Evolutionary conservation across 345 rosid genomes (phyloP).

Genomic region (Arabidopsis thaliana): TAIR10.1 NC_003076.8:8493501-8494000

Average conservation of each 20-base stretch:
- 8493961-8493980: constrained; percentile 60
- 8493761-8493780: constrained; percentile 6
- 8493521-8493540: constrained; percentile 70
- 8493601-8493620: constrained; percentile 51
- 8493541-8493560: constrained; percentile 64
- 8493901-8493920: constrained; percentile 64
- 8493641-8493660: background rate
- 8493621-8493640: constrained; percentile 8
- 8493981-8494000: constrained; percentile 50
- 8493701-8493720: constrained; percentile 80
- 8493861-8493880: constrained; percentile 60
- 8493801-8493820: constrained; percentile 18
- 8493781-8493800: too few relatives aligned
- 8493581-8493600: constrained; percentile 77
- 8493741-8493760: constrained; percentile 90
- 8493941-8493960: constrained; percentile 63
- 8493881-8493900: constrained; percentile 82
- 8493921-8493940: constrained; percentile 59
- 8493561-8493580: constrained; percentile 69
- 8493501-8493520: constrained; percentile 45
- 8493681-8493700: constrained; percentile 96
- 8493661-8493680: constrained; percentile 37
- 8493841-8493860: background rate
- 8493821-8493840: constrained; percentile 14
- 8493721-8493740: constrained; percentile 81